Conservation (phyloP, 2,329 filamentous ascomycete genomes). For the Exophiala sp. region DNA sequence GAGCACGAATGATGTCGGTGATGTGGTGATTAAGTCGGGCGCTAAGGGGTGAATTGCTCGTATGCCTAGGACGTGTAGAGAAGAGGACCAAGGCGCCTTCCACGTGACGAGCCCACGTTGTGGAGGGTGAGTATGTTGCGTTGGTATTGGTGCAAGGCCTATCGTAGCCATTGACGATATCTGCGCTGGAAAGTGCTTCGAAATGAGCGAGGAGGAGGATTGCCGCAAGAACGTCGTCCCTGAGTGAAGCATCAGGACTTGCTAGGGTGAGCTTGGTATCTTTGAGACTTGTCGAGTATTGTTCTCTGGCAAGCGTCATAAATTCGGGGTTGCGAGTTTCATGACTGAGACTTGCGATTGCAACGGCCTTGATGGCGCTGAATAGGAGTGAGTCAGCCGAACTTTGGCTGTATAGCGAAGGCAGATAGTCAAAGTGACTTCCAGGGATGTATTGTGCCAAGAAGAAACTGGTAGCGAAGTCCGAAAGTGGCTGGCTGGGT, state of each 20-base stretch:
- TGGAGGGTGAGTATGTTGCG: not conserved
- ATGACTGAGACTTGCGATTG: constrained; percentile 10
- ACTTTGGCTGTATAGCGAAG: constrained; percentile 1
- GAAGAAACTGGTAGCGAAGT: constrained; percentile 12
- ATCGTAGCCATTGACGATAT: not conserved
- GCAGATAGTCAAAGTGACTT: constrained; percentile 18
- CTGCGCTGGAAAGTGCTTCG: constrained; percentile 8
- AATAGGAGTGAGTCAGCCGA: not conserved
- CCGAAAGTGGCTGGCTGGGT: constrained; percentile 2
- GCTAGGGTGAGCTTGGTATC: constrained; percentile 10
- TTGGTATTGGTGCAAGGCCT: not conserved
- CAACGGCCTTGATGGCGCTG: constrained; percentile 3
- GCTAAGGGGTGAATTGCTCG: not conserved
- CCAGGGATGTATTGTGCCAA: constrained; percentile 10
- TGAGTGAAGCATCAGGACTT: not conserved
- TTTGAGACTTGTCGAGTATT: constrained; percentile 5
- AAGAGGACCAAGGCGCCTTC: constrained; percentile 10
- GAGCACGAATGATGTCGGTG: not conserved
- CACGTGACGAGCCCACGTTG: constrained; percentile 7
- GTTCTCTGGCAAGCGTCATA: constrained; percentile 5
- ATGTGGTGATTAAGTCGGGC: constrained; percentile 6
- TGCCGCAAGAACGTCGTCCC: constrained; percentile 7
- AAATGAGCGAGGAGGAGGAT: constrained; percentile 14
- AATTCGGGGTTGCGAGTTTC: constrained; percentile 3
- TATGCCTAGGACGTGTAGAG: not conserved